These are phyloP conservation scores for Suhomyces maxii DNA, from an alignment of 1,139 yeast species.

Conservation along the genomic window DNA sequence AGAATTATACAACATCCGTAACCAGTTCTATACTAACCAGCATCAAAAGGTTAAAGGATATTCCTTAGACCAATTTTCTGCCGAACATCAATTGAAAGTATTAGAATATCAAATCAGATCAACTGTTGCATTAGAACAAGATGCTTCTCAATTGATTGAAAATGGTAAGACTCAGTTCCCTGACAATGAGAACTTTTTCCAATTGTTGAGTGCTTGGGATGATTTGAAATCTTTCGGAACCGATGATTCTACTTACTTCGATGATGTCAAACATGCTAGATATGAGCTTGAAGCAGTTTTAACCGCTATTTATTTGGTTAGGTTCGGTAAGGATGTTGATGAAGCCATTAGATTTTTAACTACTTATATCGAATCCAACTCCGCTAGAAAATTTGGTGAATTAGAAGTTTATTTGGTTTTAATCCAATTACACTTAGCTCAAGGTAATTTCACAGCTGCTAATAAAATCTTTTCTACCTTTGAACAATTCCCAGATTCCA, in stretches of 20 bases:
- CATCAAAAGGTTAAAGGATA: slow-evolving; percentile 38
- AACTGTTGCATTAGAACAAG: slow-evolving; percentile 40
- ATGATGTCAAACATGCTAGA: slow-evolving; percentile 32
- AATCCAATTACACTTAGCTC: slow-evolving; percentile 42
- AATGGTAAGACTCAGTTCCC: slow-evolving; percentile 37
- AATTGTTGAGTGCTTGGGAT: slow-evolving; percentile 42
- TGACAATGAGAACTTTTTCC: slow-evolving; percentile 39
- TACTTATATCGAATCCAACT: slow-evolving; percentile 16
- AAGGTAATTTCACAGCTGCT: slow-evolving; percentile 42
- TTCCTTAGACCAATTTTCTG: slow-evolving; percentile 35
- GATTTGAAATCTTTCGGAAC: slow-evolving; percentile 45
- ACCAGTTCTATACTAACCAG: slow-evolving; percentile 50
- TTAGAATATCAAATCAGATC: slow-evolving; percentile 47
- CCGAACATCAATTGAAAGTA: slow-evolving; percentile 39
- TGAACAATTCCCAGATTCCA: slow-evolving; percentile 39
- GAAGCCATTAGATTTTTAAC: slow-evolving; percentile 38
- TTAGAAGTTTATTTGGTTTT: slow-evolving; percentile 47
- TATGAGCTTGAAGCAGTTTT: slow-evolving; percentile 45
- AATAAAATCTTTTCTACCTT: slow-evolving; percentile 35
- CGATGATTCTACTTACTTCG: slow-evolving; percentile 30
- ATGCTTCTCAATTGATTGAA: slow-evolving; percentile 44
- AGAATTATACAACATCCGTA: slow-evolving; percentile 44
- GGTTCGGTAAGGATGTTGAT: slow-evolving; percentile 38
- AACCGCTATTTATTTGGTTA: slow-evolving; percentile 44
- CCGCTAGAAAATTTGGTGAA: slow-evolving; percentile 25